Base-by-base conservation (phyloP, 225 moss, liverwort and hornwort genomes). In the Bryum argenteum region DNA sequence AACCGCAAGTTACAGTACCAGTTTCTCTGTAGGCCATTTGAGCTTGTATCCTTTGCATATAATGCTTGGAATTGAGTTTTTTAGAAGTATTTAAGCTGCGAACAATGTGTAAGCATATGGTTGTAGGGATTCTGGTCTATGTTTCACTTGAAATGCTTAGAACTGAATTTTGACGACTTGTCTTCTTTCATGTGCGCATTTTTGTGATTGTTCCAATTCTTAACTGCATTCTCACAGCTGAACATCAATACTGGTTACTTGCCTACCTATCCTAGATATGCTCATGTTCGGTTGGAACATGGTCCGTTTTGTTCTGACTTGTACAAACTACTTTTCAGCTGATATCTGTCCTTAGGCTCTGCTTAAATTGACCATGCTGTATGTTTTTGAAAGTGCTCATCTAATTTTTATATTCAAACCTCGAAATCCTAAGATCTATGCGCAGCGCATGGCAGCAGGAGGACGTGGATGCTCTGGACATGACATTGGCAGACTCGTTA, bases 401-500 rank as follows among this genome's bases (percentile, higher is more conserved):
- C 79, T 16, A n/a, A 54, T 57, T 20, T 54, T 77, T 75, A 21
- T 70, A 64, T 79, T 71, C 81, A 92, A 94, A 94, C 73, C 72
- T 94, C 65, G 98, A 94, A 71, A 84, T 98, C 43, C 69, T 98
- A 70, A 89, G 77, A 55, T 78, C 89, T 76, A 83, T 90, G 40
- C 94, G 98, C 94, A 88, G 73, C 78, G 88, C 98, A 75, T 88
- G 91, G 79, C 85, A 98, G 77, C 87, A 89, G 70, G 82, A 83
- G 63, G 92, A 98, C 79, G 70, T 83, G 54, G 89, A 91, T 51
- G 79, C 82, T 79, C 63, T 98, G 79, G 98, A 98, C 74, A 84
- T 55, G 72, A 78, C 85, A 56, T 57, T 98, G 37, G 87, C 79
- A 66, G 92, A 89, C 53, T 75, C 88, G 26, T 85, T 94, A 76